A percentile compares a stretch with the other conserved stretches of the same genome.
phyloP scores from a whole-genome alignment of 257 asterid species.

The Marsdenia floribunda region DNA sequence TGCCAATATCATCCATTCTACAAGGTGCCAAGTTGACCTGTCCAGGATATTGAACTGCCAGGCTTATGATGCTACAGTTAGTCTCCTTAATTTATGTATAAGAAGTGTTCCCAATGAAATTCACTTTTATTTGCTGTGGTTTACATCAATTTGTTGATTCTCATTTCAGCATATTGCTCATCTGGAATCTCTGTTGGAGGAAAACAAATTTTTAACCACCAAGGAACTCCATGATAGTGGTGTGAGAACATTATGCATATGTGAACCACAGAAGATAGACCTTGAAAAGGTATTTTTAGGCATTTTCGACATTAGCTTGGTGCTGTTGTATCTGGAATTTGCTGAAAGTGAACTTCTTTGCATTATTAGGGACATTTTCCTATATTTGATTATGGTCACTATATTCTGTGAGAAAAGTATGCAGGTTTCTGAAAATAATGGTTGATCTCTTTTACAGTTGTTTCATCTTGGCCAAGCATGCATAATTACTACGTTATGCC shows the following conservation, averaged over 20 bases:
- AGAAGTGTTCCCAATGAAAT: neutral
- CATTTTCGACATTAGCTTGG: neutral
- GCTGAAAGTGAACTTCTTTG: neutral
- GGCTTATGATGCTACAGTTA: conserved; percentile 76
- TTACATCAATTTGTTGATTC: conserved; percentile 5
- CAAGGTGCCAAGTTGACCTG: conserved; percentile 80
- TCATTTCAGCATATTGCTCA: conserved; percentile 65
- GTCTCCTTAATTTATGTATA: conserved; percentile 18
- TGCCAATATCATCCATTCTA: conserved; percentile 61
- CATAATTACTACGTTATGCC: neutral
- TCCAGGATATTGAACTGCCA: conserved; percentile 68
- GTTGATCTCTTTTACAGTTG: neutral
- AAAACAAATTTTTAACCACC: conserved; percentile 59
- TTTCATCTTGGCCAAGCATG: neutral
- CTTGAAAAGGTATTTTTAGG: conserved; percentile 68
- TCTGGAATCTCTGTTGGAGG: conserved; percentile 72
- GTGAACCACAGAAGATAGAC: conserved; percentile 4
- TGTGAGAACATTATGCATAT: neutral
- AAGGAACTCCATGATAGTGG: conserved; percentile 43
- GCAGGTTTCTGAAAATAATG: neutral
- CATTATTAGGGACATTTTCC: neutral
- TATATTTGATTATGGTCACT: neutral
- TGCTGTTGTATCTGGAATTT: neutral
- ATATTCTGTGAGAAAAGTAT: neutral
- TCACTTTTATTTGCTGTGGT: neutral